Evolutionary conservation across 257 asterid species (phyloP), one percentile per base, ranked within the genome.

Genomic region (Gentiana dahurica): DNA sequence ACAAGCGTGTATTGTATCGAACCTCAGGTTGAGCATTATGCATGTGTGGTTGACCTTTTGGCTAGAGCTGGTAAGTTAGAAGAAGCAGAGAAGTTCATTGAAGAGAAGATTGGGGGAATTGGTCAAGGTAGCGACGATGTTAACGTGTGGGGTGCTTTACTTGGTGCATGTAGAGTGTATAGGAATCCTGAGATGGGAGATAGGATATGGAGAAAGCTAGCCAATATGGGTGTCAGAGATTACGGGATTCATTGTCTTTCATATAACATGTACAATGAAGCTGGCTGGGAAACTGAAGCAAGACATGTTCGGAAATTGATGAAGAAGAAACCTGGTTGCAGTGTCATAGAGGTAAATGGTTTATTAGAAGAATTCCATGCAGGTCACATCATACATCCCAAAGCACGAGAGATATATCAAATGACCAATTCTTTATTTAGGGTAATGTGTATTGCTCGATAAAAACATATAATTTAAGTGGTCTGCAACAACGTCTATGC

Each of bases 31-130:
- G 95, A 82, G 68, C 96, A 87, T 41, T 71, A 64, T 41, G 93
- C 95, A 1, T 87, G 95, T 60, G 77, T 87, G 51, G 87, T 87
- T 38, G 96, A 87, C 68, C 95, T 87, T 53, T 67, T 87, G 72
- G 93, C 96, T n/a, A 72, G 93, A 69, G 77, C 87, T 0, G 95
- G 95, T 12, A 78, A 51, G 64, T 38, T 87, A 36, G 93, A 80
- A 55, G 91, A 79, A 36, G 96, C 93, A 1, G 88, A 82, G 77
- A 65, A 70, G 45, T 77, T 85, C 52, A 63, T 77, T 1, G 71
- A 76, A 2, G 82, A 77, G 68, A 79, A 73, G 55, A 69, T 77
- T 8, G 69, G 76, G 12, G 75, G 75, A 38, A 43, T 75, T n/a
- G 24, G 24, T 15, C 24, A 15, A 15, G 73, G 52, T n/a, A 65